These are phyloP conservation scores for Cicer pinnatifidum DNA, from an alignment of 306 rosid genomes.

Conservation along the genomic window DNA sequence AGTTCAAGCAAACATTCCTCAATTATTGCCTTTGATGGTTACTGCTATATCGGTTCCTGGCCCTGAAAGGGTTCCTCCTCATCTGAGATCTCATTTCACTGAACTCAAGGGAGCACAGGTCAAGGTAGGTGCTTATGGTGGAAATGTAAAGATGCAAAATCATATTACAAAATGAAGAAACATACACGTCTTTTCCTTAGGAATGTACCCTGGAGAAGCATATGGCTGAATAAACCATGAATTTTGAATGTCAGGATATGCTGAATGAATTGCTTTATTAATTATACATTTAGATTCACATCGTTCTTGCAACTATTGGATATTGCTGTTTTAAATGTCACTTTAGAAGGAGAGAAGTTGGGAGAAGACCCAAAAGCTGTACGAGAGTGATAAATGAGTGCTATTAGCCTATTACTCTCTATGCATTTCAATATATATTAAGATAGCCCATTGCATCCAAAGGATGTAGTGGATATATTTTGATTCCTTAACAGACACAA, in stretches of 20 bases:
- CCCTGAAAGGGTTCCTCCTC: slow-evolving; percentile 86
- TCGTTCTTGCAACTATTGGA: slow-evolving; percentile 19
- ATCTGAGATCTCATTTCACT: slow-evolving; percentile 76
- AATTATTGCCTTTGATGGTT: slow-evolving; percentile 93
- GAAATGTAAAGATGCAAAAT: slow-evolving; percentile 15
- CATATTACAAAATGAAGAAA: slow-evolving; percentile 1
- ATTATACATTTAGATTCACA: background rate
- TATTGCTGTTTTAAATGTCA: slow-evolving; percentile 12
- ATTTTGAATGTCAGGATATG: background rate
- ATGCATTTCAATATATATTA: slow-evolving; percentile 28
- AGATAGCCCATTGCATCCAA: slow-evolving; percentile 5
- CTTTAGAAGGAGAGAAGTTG: slow-evolving; percentile 25
- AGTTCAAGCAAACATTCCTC: slow-evolving; percentile 94
- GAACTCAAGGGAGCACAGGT: slow-evolving; percentile 99
- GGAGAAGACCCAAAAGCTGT: slow-evolving; percentile 2
- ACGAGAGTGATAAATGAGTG: slow-evolving; percentile 20
- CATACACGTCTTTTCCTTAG: background rate
- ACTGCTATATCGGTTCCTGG: slow-evolving; percentile 97
- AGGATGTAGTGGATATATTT: slow-evolving; percentile 9
- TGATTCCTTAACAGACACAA: slow-evolving; percentile 18
- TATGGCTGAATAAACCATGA: background rate
- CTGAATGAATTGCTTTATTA: slow-evolving; percentile 1
- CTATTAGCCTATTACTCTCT: background rate
- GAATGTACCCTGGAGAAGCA: slow-evolving; percentile 14
- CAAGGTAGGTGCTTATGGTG: slow-evolving; percentile 63